Evolutionary conservation across 116 monocot genomes (phyloP).

Genomic region (Iris pallida): DNA sequence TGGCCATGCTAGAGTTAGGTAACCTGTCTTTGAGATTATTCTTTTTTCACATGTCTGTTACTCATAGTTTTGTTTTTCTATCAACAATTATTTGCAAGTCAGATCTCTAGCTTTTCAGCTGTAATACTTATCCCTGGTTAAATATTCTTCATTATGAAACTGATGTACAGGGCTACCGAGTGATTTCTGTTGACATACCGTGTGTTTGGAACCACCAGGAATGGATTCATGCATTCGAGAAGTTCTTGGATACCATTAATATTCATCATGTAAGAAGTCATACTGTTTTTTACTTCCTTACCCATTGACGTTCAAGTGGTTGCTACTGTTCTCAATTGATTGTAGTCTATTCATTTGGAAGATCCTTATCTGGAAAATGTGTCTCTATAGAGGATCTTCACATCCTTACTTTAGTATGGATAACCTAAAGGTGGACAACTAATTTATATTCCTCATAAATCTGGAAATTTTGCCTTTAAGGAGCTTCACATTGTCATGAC

Average conservation of each 20-base stretch:
- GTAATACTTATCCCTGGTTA: background rate
- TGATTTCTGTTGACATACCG: slow-evolving; percentile 91
- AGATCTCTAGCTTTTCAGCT: too few species aligned
- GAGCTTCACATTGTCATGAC: too few species aligned
- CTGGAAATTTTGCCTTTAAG: too few species aligned
- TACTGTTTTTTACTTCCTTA: slow-evolving; percentile 1
- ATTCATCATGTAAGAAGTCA: slow-evolving; percentile 79
- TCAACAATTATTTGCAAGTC: too few species aligned
- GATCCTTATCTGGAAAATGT: background rate
- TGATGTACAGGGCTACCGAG: slow-evolving; percentile 81
- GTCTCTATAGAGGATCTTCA: background rate
- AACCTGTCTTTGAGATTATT: too few species aligned
- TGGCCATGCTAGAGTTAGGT: too few species aligned
- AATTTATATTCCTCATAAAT: too few species aligned
- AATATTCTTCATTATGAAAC: background rate
- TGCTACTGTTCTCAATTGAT: background rate
- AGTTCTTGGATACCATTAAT: slow-evolving; percentile 85
- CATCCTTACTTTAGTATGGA: too few species aligned
- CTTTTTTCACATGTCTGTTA: too few species aligned
- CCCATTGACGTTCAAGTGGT: background rate
- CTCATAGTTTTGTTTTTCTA: too few species aligned
- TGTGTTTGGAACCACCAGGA: slow-evolving; percentile 76
- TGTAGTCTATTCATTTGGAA: background rate
- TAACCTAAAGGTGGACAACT: too few species aligned
- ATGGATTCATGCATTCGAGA: slow-evolving; percentile 97